Percentiles rank a stretch among this genome's conserved stretches.
Conservation (phyloP, 73 alveolate genomes). For the Tetrahymena malaccensis region DNA sequence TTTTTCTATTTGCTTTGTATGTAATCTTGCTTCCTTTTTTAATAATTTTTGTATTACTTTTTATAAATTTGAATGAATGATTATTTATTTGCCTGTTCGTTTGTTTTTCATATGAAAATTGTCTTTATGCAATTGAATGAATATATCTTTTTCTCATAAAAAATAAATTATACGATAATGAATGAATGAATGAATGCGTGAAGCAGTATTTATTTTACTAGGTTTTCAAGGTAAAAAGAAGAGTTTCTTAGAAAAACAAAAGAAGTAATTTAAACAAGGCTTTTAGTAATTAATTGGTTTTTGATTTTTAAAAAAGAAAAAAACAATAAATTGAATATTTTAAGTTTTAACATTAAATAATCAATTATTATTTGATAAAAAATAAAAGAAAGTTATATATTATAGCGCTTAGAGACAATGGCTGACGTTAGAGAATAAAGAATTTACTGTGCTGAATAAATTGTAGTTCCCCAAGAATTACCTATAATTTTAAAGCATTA, state of each 20-base stretch:
- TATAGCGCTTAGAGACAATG: conserved; percentile 35
- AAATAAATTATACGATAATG: not conserved
- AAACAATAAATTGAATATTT: not conserved
- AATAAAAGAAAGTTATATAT: not conserved
- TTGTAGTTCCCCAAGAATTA: conserved; percentile 73
- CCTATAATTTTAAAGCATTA: conserved; percentile 74
- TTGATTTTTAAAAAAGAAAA: not conserved
- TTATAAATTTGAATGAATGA: no score
- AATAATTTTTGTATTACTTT: not conserved
- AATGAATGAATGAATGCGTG: no score
- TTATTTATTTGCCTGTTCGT: not conserved
- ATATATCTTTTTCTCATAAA: no score
- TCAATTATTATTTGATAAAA: not conserved
- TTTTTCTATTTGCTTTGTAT: not conserved
- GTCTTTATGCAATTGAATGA: no score
- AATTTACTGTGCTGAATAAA: conserved; percentile 83
- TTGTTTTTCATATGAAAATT: not conserved
- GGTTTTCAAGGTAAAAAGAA: not conserved
- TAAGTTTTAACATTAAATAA: not conserved
- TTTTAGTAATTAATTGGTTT: not conserved
- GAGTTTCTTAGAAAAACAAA: not conserved
- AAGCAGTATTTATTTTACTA: not conserved
- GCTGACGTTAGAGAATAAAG: conserved; percentile 75
- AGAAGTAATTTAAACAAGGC: not conserved
- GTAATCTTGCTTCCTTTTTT: not conserved